These are phyloP conservation scores for Verticillium albo-atrum DNA, from an alignment of 2,329 filamentous ascomycete species.

Conservation along the genomic window DNA sequence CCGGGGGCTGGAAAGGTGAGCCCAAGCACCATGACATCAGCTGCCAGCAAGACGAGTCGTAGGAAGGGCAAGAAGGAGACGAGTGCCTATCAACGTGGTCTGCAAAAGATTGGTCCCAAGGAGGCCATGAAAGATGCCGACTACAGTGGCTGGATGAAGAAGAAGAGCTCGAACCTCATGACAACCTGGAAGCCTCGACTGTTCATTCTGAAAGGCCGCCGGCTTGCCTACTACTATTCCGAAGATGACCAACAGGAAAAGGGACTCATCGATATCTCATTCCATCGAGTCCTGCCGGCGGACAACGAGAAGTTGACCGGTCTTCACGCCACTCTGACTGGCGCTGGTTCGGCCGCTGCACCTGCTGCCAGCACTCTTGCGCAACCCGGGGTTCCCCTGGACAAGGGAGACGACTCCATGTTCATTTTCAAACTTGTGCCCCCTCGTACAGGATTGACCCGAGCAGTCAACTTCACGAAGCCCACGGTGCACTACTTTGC, in stretches of 20 bases:
- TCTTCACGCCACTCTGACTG: slow-evolving; percentile 86
- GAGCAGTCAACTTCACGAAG: slow-evolving; percentile 95
- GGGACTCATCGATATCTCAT: slow-evolving; percentile 94
- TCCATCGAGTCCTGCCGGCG: slow-evolving; percentile 91
- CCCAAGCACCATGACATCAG: slow-evolving; percentile 42
- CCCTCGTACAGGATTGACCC: slow-evolving; percentile 78
- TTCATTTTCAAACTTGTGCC: slow-evolving; percentile 99
- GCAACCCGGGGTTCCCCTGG: slow-evolving; percentile 13
- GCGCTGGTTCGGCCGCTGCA: slow-evolving; percentile 67
- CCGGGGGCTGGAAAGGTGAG: slow-evolving; percentile 56
- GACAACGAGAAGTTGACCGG: slow-evolving; percentile 88
- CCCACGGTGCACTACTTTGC: slow-evolving; percentile 97
- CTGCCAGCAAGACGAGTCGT: slow-evolving; percentile 43
- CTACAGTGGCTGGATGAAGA: slow-evolving; percentile 99
- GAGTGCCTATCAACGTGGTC: slow-evolving; percentile 84
- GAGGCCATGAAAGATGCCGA: slow-evolving; percentile 85
- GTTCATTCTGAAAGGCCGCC: slow-evolving; percentile 89
- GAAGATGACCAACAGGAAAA: slow-evolving; percentile 91
- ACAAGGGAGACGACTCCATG: slow-evolving; percentile 62
- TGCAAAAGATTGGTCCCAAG: slow-evolving; percentile 74
- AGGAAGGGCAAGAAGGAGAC: slow-evolving; percentile 91
- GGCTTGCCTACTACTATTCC: slow-evolving; percentile 93
- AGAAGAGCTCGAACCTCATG: slow-evolving; percentile 94
- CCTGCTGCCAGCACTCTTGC: slow-evolving; percentile 16
- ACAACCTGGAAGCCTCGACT: slow-evolving; percentile 95